Evolutionary conservation across 2,329 filamentous ascomycete genomes (phyloP).

Genomic region (Hypoxylon sp.): DNA sequence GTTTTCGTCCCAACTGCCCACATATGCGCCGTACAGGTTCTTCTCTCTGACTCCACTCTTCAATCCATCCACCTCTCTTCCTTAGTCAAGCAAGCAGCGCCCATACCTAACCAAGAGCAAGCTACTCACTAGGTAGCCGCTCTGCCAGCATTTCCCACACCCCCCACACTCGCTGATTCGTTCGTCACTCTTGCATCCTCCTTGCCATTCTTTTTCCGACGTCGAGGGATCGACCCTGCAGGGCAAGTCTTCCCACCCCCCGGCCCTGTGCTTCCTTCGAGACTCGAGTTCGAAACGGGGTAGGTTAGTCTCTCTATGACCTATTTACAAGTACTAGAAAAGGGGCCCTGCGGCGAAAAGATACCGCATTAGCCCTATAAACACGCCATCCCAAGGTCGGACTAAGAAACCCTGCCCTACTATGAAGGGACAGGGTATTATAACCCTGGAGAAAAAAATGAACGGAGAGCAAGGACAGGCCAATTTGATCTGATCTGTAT

Average conservation of each 20-base stretch:
- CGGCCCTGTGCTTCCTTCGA: conserved; percentile 49
- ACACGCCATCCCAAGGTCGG: conserved; percentile 52
- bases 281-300: conserved; percentile 49
- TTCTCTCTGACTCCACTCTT: conserved; percentile 44
- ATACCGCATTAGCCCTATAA: conserved; percentile 50
- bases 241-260: conserved; percentile 47
- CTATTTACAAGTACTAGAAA: conserved; percentile 39
- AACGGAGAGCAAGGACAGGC: conserved; percentile 48
- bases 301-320: conserved; percentile 37
- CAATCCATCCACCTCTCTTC: conserved; percentile 45
- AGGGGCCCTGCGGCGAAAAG: conserved; percentile 46
- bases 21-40: conserved; percentile 45
- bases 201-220: conserved; percentile 49
- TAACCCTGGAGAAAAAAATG: conserved; percentile 48
- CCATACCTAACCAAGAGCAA: conserved; percentile 34
- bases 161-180: conserved; percentile 52
- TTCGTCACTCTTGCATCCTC: conserved; percentile 50
- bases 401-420: conserved; percentile 50
- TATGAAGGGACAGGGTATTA: conserved; percentile 44
- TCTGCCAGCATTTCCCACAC: conserved; percentile 49
- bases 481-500: conserved; percentile 47
- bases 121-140: conserved; percentile 48
- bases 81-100: conserved; percentile 42
- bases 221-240: conserved; percentile 55
- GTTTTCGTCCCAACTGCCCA: conserved; percentile 47